Percentiles rank a stretch among this genome's conserved stretches.
phyloP scores from a whole-genome alignment of 1,284 basidiomycete genomes.

The Rhodotorula sp. region DNA sequence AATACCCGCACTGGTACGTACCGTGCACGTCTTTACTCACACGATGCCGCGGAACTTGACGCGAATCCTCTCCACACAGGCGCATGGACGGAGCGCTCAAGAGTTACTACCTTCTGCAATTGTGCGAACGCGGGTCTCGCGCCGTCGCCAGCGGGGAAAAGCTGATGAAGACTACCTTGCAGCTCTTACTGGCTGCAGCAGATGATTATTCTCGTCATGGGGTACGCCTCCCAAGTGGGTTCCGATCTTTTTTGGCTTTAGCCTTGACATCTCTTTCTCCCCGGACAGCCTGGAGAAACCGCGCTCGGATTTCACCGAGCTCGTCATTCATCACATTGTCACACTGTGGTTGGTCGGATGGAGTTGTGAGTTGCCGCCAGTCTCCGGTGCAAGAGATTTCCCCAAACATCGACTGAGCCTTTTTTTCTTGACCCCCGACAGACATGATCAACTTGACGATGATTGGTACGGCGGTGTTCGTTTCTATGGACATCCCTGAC shows the following conservation, averaged over 20 bases:
- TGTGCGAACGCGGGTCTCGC: slow-evolving; percentile 11
- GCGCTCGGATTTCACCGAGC: slow-evolving; percentile 52
- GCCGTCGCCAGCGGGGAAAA: not conserved
- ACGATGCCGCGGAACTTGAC: slow-evolving; percentile 40
- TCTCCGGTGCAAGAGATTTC: not conserved
- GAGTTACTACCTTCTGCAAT: slow-evolving; percentile 74
- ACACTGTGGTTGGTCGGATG: slow-evolving; percentile 96
- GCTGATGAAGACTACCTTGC: slow-evolving; percentile 54
- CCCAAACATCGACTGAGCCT: not conserved
- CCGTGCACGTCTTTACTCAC: no score
- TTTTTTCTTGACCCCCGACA: not conserved
- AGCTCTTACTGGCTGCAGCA: slow-evolving; percentile 93
- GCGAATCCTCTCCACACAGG: slow-evolving; percentile 45
- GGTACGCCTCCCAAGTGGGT: slow-evolving; percentile 18
- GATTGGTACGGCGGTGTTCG: slow-evolving; percentile 88
- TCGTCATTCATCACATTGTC: slow-evolving; percentile 70
- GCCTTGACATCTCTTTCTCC: not conserved
- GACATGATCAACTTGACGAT: slow-evolving; percentile 58
- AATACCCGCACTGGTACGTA: slow-evolving; percentile 70
- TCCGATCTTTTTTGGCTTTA: not conserved
- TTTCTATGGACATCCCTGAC: slow-evolving; percentile 97
- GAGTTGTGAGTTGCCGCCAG: slow-evolving; percentile 59
- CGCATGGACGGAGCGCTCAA: slow-evolving; percentile 84
- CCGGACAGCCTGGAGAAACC: slow-evolving; percentile 49
- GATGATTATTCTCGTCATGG: slow-evolving; percentile 75